Base-by-base conservation (phyloP, 495 filamentous ascomycete species). In the Penicillium antarcticum region DNA sequence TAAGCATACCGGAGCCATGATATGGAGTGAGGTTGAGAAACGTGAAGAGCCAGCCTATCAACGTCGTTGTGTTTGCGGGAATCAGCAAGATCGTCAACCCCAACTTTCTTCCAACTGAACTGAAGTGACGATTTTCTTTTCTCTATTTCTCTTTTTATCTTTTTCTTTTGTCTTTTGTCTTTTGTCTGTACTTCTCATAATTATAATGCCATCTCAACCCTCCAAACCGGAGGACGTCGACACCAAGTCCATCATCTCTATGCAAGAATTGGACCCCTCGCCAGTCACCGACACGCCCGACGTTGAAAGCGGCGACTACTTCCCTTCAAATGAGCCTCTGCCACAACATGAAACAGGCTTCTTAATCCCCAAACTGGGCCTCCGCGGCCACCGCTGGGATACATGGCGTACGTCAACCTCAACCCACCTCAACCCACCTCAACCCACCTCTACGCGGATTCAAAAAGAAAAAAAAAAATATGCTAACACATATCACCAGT, bases 221-320 rank as follows among this genome's bases (percentile, higher is more conserved):
- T 14, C 44, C 24, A 66, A 65, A 50, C 57, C 56, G 24, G 56
- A 66, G 31, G 63, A 68, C 34, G 60, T 67, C 34, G 72, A 77
- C 26, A 66, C 67, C 34, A 68, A 61, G 44, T 74, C 84, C 4
- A 68, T 84, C 35, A 66, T 82, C 31, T 88, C 86, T 23, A 80
- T 96, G 57, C 77, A 86, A 45, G 81, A 91, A 50, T 72, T 96
- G 23, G 91, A 95, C 37, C 91, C 91, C 9, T 82, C 84, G 9
- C 91, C 91, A 1, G 86, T 95, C 24, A 86, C 92, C 11, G 81
- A 84, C 32, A 79, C 78, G 9, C 68, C 75, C 0, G 71, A 79
- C 14, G 57, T 74, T 18, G 76, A 80, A 52, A 69, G 64, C 43
- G 82, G 87, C 33, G 78, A 79, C 51, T 85, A 85, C 45, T 75